Base-by-base conservation (phyloP, 495 filamentous ascomycete genomes). In the Lasiosphaeria hispida region DNA sequence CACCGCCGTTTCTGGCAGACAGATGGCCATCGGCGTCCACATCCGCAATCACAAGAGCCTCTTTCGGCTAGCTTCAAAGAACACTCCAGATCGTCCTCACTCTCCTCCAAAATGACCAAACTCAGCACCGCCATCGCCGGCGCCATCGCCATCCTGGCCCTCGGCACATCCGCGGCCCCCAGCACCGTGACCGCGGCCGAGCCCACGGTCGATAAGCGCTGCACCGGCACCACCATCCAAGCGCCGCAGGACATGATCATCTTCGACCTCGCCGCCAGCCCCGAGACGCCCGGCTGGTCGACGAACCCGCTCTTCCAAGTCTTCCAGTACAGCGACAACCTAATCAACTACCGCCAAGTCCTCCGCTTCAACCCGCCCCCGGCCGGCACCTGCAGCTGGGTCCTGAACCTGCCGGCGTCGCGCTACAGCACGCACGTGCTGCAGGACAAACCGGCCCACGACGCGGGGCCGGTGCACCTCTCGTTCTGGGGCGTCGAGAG, bases 351-450 rank as follows among this genome's bases (percentile, higher is more conserved):
- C 52, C 43, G 45, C 19, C 39, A 43, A 18, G 14, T 55, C 19
- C 37, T 55, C 1, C 52, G 52, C 39, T 55, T 55, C 23, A 17
- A 39, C 5, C 52, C 52, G 8, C 52, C 52, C 19, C 3, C 19
- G 13, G 34, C 39, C 10, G 52, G 52, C 39, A 55, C 14, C 13
- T 55, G 52, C 41, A n/a, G 38, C n/a, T 55, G 52, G 52, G 52
- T 55, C 19, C 44, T 55, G 52, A 55, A 13, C 52, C 52, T 55
- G 0, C 52, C 52, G 2, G 10, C 40, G 7, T 14, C 39, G 17
- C 52, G 52, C 10, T n/a, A 44, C 11, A 23, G 15, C 39, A 53
- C 19, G 14, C 39, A 55, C 19, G 52, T 45, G 13, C 13, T 13
- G 40, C 40, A 45, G 52, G 52, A 41, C 39, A 43, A 37, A 13